These are phyloP conservation scores for Paragyromitra xinjiangensis DNA, from an alignment of 495 filamentous ascomycete species.

Conservation along the genomic window DNA sequence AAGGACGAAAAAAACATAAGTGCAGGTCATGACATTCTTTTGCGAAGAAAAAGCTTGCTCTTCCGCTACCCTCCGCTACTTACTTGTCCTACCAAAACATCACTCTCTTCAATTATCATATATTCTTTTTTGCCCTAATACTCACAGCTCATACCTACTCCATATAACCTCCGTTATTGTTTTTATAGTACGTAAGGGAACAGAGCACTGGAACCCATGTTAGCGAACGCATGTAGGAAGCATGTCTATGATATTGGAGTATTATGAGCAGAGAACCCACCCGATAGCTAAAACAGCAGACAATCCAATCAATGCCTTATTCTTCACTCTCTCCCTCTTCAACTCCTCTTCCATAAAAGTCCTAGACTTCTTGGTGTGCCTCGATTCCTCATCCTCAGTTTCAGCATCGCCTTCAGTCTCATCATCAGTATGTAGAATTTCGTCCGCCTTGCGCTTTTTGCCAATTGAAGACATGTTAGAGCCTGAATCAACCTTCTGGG, in stretches of 20 bases:
- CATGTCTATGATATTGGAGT: neutral
- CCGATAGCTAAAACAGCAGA: slow-evolving; percentile 85
- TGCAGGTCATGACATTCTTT: slow-evolving; percentile 36
- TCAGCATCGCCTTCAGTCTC: slow-evolving; percentile 59
- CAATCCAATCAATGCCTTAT: slow-evolving; percentile 82
- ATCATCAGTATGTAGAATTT: slow-evolving; percentile 64
- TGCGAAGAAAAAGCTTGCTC: slow-evolving; percentile 30
- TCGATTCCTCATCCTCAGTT: slow-evolving; percentile 66
- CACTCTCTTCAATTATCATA: slow-evolving; percentile 41
- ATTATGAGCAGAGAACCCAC: slow-evolving; percentile 66
- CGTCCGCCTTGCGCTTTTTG: slow-evolving; percentile 84
- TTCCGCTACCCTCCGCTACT: slow-evolving; percentile 12
- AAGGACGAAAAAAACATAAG: slow-evolving; percentile 23
- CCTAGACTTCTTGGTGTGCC: slow-evolving; percentile 75
- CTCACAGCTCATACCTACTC: neutral
- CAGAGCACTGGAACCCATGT: slow-evolving; percentile 62
- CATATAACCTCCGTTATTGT: neutral
- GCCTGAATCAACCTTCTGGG: slow-evolving; percentile 67
- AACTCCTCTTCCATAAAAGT: slow-evolving; percentile 73
- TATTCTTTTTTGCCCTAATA: neutral
- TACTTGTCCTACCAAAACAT: slow-evolving; percentile 28
- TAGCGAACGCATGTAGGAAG: slow-evolving; percentile 39
- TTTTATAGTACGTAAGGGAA: slow-evolving; percentile 65
- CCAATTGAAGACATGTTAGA: slow-evolving; percentile 59
- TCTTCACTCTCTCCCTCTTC: slow-evolving; percentile 82